Conservation (phyloP, 1,284 basidiomycete species). For the Pisolithus thermaeus region DNA sequence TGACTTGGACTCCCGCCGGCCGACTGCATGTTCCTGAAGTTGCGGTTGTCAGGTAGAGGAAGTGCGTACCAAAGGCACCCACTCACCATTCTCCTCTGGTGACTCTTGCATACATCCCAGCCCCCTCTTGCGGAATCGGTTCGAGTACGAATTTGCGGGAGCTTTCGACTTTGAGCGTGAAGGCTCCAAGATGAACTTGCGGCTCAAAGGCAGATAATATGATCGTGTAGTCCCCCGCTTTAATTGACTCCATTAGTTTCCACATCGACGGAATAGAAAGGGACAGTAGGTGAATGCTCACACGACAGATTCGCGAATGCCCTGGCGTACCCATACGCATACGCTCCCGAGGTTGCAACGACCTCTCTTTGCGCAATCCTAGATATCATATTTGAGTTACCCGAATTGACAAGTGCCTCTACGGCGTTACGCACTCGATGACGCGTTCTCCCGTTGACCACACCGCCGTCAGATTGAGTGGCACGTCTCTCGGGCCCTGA, state of each 20-base stretch:
- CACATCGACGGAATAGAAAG: neutral
- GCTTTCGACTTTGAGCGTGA: conserved; percentile 59
- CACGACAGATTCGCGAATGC: conserved; percentile 48
- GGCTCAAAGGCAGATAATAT: conserved; percentile 82
- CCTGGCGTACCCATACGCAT: conserved; percentile 74
- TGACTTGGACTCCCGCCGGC: conserved; percentile 67
- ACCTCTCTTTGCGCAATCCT: conserved; percentile 66
- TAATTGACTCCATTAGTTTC: neutral
- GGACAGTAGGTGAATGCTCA: conserved; percentile 30
- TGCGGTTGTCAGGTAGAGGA: neutral
- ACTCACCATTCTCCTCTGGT: conserved; percentile 67
- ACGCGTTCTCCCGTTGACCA: conserved; percentile 75
- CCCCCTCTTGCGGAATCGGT: conserved; percentile 83
- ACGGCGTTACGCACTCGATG: conserved; percentile 51
- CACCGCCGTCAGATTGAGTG: conserved; percentile 70
- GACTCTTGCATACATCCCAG: conserved; percentile 80
- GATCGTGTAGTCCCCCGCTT: conserved; percentile 81
- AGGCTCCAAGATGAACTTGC: conserved; percentile 54
- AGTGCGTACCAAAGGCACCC: neutral
- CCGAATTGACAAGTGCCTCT: neutral
- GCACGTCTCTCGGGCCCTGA: conserved; percentile 58
- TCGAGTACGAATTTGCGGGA: conserved; percentile 61
- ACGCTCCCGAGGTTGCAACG: conserved; percentile 70
- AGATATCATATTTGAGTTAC: neutral
- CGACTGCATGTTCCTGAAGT: conserved; percentile 42